Percentiles rank a stretch among this genome's conserved stretches.
Conservation (phyloP, 768 basidiomycete species). For the Pulveroboletus sp. region DNA sequence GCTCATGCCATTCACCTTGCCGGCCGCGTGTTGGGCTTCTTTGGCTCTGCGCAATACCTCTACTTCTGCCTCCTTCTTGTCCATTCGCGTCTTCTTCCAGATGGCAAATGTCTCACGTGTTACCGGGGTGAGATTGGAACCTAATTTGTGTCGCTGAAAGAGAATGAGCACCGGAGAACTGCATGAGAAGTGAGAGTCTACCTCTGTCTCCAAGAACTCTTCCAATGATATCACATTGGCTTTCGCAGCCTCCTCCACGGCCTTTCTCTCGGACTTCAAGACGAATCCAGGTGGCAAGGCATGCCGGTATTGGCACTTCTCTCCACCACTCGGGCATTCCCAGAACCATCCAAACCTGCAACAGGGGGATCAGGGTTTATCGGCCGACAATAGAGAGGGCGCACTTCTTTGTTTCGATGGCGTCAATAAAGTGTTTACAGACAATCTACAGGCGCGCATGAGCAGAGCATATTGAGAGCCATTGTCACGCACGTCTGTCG, state of each 20-base stretch:
- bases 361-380: background rate
- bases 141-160: slow-evolving; percentile 87
- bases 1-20: slow-evolving; percentile 90
- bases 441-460: slow-evolving; percentile 63
- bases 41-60: slow-evolving; percentile 82
- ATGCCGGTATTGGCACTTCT: slow-evolving; percentile 89
- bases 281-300: slow-evolving; percentile 96
- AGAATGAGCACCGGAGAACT: slow-evolving; percentile 1
- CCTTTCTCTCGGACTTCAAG: slow-evolving; percentile 90
- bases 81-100: slow-evolving; percentile 94
- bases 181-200: slow-evolving; percentile 31
- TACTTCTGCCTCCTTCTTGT: slow-evolving; percentile 90
- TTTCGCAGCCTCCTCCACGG: slow-evolving; percentile 85
- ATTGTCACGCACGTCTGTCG: slow-evolving; percentile 68
- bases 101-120: slow-evolving; percentile 86
- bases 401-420: slow-evolving; percentile 86
- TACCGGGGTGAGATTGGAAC: slow-evolving; percentile 85
- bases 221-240: slow-evolving; percentile 87
- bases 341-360: slow-evolving; percentile 89
- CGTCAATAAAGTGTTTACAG: slow-evolving; percentile 95
- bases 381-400: background rate
- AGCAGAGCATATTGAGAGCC: slow-evolving; percentile 4
- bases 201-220: slow-evolving; percentile 97
- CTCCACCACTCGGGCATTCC: slow-evolving; percentile 82
- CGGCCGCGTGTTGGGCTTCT: slow-evolving; percentile 74